Base-by-base conservation (phyloP, 208 protist species). In the Crithidia sp. region DNA sequence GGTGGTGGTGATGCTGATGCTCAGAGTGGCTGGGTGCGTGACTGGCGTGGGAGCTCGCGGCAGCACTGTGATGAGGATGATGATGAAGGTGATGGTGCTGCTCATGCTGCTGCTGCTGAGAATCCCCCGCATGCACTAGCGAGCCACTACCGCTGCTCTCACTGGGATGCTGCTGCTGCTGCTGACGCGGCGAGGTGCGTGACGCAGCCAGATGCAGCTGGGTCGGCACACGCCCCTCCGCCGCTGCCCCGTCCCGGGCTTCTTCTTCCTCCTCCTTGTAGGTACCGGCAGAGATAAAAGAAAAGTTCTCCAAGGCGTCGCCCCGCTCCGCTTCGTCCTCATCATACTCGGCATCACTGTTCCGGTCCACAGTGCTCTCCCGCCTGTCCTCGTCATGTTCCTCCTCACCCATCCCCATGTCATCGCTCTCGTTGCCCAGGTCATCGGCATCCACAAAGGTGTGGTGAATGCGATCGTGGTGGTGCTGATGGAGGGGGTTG, bases 271-370 rank as follows among this genome's bases (percentile, higher is more conserved):
- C 53, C 54, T 61, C 65, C 0, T 43, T 53, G 54, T 50, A 70
- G 9, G 65, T 70, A n/a, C 61, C 53, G 9, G 65, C 65, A 6
- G 65, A 70, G 39, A 61, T 40, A 10, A 61, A 61, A 3, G 65
- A 70, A 40, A 61, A 53, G 17, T 70, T 70, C 19, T 37, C 65
- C 8, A 61, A 13, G 10, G 41, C 37, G 10, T 70, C 65, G 10
- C 17, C 47, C n/a, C 63, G 45, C 50, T 14, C 63, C 50, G 36
- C 50, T 14, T 47, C 39, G 19, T 41, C 39, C 39, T 4, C 5
- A 50, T 68, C 14, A 3, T 56, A 28, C 28, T 28, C 28, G 28
- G 28, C 28, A 28, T 28, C 28, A 28, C 28, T 28, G 28, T 28
- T 28, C 28, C 28, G 28, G 28, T 28, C 28, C 28, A 28, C 28